phyloP scores from a whole-genome alignment of 2,329 filamentous ascomycete genomes.

The Daldinia eschscholtzii region DNA sequence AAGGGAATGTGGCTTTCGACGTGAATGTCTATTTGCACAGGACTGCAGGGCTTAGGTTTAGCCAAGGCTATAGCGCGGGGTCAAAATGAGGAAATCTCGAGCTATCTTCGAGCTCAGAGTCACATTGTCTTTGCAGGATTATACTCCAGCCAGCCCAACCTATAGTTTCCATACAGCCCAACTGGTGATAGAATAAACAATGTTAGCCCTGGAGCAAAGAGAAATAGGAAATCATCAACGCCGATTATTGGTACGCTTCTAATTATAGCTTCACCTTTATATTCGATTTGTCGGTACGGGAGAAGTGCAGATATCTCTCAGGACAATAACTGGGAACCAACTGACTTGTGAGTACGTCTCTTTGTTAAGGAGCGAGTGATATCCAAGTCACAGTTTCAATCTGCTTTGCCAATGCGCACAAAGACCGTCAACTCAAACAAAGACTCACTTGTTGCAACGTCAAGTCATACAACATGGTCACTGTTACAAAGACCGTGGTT shows the following conservation, averaged over 20 bases:
- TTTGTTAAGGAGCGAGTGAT: background rate
- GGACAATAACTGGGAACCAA: background rate
- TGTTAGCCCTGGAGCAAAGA: background rate
- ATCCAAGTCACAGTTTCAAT: background rate
- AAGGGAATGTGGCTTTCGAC: conserved; percentile 2
- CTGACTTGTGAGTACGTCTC: background rate
- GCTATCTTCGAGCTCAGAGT: background rate
- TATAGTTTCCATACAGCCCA: background rate
- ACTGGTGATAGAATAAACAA: no score
- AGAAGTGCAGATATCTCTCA: background rate
- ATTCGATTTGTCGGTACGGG: background rate
- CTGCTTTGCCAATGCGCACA: background rate
- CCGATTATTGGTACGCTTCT: background rate
- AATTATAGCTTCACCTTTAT: background rate
- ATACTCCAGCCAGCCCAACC: background rate
- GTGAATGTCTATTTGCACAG: background rate
- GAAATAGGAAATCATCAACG: background rate
- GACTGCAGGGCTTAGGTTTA: background rate
- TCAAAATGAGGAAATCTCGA: background rate
- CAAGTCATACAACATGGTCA: background rate
- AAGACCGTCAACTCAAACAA: background rate
- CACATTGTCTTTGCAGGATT: background rate
- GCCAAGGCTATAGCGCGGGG: background rate
- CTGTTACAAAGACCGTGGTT: background rate
- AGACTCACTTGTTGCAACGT: background rate